Conservation (phyloP, 768 basidiomycete genomes). For the Xerocomellus dryophilus region DNA sequence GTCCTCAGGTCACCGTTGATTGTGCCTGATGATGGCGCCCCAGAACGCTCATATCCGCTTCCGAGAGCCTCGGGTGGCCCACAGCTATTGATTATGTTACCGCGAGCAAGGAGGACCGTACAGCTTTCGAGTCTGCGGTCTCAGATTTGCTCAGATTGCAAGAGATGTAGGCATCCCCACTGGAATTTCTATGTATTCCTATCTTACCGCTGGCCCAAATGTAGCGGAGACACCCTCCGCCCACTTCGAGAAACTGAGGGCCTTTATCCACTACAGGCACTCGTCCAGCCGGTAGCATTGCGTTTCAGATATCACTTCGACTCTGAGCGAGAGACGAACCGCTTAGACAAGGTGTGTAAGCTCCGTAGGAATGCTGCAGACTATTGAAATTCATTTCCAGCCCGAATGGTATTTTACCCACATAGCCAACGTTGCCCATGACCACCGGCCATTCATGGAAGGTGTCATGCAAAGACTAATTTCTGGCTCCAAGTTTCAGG, state of each 20-base stretch:
- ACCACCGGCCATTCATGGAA: slow-evolving; percentile 81
- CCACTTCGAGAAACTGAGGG: slow-evolving; percentile 40
- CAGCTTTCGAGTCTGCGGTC: slow-evolving; percentile 74
- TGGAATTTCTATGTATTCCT: not conserved
- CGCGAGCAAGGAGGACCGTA: slow-evolving; percentile 48
- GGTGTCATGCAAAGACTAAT: slow-evolving; percentile 69
- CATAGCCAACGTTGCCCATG: slow-evolving; percentile 80
- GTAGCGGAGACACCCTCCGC: slow-evolving; percentile 54
- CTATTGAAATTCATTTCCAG: slow-evolving; percentile 38
- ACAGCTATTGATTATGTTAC: slow-evolving; percentile 61
- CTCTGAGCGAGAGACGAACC: slow-evolving; percentile 79
- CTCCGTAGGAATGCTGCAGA: not conserved
- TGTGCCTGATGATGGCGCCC: not conserved
- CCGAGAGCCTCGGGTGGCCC: slow-evolving; percentile 88
- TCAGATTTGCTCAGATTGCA: slow-evolving; percentile 75
- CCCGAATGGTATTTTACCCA: slow-evolving; percentile 98
- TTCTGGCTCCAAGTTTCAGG: slow-evolving; percentile 54
- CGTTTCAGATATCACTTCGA: slow-evolving; percentile 98
- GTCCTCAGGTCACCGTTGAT: not conserved
- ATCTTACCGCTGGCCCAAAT: slow-evolving; percentile 4
- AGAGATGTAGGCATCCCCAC: slow-evolving; percentile 55
- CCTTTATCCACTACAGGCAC: slow-evolving; percentile 79
- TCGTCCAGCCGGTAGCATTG: slow-evolving; percentile 77
- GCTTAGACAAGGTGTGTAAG: slow-evolving; percentile 76
- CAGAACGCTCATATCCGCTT: slow-evolving; percentile 60